Percentiles rank a stretch among this genome's conserved stretches.
phyloP scores from a whole-genome alignment of 352 stramenopile genomes.

The Saprolegnia parasitica region DNA sequence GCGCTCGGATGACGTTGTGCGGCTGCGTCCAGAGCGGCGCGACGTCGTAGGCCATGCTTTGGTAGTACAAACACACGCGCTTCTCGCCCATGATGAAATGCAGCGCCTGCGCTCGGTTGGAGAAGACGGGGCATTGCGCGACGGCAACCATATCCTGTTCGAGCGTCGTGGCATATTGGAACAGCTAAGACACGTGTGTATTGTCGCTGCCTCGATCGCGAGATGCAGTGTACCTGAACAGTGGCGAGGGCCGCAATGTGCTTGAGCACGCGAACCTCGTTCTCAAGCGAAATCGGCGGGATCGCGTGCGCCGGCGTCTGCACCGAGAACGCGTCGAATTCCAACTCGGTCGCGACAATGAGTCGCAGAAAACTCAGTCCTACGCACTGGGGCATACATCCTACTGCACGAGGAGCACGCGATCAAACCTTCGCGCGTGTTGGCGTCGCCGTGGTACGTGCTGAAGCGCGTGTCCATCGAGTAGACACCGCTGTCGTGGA shows the following conservation, averaged over 20 bases:
- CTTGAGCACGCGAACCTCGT: slow-evolving; percentile 73
- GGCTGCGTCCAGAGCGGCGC: slow-evolving; percentile 76
- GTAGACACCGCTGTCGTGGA: slow-evolving; percentile 82
- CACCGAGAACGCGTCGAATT: slow-evolving; percentile 79
- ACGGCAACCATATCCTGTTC: slow-evolving; percentile 81
- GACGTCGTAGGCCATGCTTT: slow-evolving; percentile 74
- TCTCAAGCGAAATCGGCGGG: slow-evolving; percentile 78
- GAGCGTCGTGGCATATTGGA: slow-evolving; percentile 79
- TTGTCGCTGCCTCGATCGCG: slow-evolving; percentile 6
- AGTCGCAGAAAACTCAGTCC: slow-evolving; percentile 75
- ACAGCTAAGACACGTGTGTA: slow-evolving; percentile 40
- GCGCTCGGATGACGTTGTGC: slow-evolving; percentile 56
- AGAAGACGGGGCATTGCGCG: slow-evolving; percentile 75
- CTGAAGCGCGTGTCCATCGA: slow-evolving; percentile 83
- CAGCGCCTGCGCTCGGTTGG: slow-evolving; percentile 83
- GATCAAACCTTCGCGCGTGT: slow-evolving; percentile 66
- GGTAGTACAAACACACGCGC: slow-evolving; percentile 78
- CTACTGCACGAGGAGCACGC: too few relatives aligned
- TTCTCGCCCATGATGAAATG: slow-evolving; percentile 89
- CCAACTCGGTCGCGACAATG: slow-evolving; percentile 77
- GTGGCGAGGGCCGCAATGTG: slow-evolving; percentile 74
- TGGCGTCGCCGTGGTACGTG: slow-evolving; percentile 76
- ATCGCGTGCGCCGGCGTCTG: slow-evolving; percentile 67
- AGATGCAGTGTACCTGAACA: slow-evolving; percentile 33
- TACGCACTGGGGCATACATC: too few relatives aligned